These are phyloP conservation scores for Mycena polygramma DNA, from an alignment of 768 basidiomycete genomes.

Conservation along the genomic window DNA sequence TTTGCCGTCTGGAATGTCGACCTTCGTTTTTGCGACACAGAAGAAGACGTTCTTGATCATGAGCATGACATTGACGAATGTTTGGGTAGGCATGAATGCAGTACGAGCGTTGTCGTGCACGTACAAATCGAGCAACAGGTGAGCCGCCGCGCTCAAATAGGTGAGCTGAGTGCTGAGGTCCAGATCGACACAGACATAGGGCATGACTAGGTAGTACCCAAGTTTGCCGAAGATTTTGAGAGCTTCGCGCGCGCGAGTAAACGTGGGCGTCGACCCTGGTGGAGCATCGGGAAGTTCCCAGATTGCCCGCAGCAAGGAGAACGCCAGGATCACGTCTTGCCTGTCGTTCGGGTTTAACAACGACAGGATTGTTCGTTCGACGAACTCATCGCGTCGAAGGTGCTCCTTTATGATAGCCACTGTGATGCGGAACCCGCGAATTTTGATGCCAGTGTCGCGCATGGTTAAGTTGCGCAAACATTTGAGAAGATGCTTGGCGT, in stretches of 20 bases:
- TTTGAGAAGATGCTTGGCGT: too few species aligned
- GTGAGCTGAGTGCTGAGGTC: constrained; percentile 51
- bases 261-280: constrained; percentile 31
- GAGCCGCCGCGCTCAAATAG: constrained; percentile 49
- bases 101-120: constrained; percentile 2
- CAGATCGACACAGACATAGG: constrained; percentile 46
- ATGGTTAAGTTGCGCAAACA: too few species aligned
- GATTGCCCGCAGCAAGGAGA: constrained; percentile 43
- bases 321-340: constrained; percentile 50
- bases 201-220: constrained; percentile 43
- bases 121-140: constrained; percentile 43
- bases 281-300: constrained; percentile 41
- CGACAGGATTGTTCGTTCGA: too few species aligned
- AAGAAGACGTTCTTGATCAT: constrained; percentile 56
- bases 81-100: constrained; percentile 43
- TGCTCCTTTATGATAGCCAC: too few species aligned
- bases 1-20: constrained; percentile 45
- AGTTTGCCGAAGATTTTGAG: constrained; percentile 40
- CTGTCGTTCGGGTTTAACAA: constrained; percentile 48
- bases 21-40: constrained; percentile 54
- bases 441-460: too few species aligned
- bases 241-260: constrained; percentile 37
- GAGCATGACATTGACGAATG: constrained; percentile 49
- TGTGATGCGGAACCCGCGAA: too few species aligned
- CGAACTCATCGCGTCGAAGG: too few species aligned